Conservation (phyloP, 2,329 filamentous ascomycete species). For the Pseudogymnoascus sp. region DNA sequence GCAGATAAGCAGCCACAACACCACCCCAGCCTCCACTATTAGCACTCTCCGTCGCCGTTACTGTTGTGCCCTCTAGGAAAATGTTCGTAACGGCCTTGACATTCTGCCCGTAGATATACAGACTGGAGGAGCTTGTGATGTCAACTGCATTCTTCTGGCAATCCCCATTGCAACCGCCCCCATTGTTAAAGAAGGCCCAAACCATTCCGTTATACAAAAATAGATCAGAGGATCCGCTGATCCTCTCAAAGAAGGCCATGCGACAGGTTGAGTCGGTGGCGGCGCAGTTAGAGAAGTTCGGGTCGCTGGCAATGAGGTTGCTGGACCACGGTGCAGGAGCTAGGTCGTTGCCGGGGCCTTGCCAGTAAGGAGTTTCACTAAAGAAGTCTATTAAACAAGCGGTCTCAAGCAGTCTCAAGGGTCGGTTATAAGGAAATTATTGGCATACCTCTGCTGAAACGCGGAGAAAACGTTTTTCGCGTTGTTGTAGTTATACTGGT, state of each 20-base stretch:
- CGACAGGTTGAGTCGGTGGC: too few species aligned
- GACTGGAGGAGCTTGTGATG: conserved; percentile 21
- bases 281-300: too few species aligned
- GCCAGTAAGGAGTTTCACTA: too few species aligned
- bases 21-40: conserved; percentile 31
- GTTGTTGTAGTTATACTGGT: conserved; percentile 42
- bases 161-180: conserved; percentile 27
- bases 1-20: conserved; percentile 27
- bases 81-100: too few species aligned
- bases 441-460: conserved; percentile 13
- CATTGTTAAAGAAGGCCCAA: conserved; percentile 35
- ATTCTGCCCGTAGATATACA: conserved; percentile 19
- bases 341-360: too few species aligned
- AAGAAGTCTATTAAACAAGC: too few species aligned
- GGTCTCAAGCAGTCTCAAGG: too few species aligned
- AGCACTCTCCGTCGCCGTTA: conserved; percentile 23
- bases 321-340: too few species aligned
- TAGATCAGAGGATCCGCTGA: conserved; percentile 24
- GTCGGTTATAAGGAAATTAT: conserved; percentile 12
- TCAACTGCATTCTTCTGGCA: conserved; percentile 33
- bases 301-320: too few species aligned
- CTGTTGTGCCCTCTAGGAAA: conserved; percentile 18
- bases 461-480: conserved; percentile 9
- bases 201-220: conserved; percentile 33
- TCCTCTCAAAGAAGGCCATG: too few species aligned